Conservation (phyloP, 2,329 filamentous ascomycete species). For the Diaporthe amygdali region DNA sequence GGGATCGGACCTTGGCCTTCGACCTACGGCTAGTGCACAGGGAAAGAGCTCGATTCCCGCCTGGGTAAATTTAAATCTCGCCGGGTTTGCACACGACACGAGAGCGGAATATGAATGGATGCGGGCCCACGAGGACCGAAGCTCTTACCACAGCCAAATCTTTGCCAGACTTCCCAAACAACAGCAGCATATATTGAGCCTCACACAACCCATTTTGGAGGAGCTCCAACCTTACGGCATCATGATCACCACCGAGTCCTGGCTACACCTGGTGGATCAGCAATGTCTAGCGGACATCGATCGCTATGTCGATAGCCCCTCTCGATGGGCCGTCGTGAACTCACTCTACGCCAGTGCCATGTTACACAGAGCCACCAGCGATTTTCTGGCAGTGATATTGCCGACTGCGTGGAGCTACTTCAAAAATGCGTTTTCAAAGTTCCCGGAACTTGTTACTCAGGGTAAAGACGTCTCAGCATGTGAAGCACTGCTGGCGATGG, state of each 20-base stretch:
- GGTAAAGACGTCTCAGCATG: neutral
- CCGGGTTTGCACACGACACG: neutral
- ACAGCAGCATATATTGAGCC: neutral
- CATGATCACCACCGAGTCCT: neutral
- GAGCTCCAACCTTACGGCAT: neutral
- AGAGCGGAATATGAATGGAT: neutral
- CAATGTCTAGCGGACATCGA: neutral
- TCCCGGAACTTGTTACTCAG: neutral
- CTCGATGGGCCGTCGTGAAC: neutral
- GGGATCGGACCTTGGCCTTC: too few species aligned
- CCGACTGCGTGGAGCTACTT: neutral
- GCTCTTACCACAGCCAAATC: neutral
- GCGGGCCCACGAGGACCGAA: neutral
- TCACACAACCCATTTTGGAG: neutral
- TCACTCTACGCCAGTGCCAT: neutral
- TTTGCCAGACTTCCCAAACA: neutral
- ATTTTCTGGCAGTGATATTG: neutral
- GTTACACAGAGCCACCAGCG: neutral
- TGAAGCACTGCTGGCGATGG: neutral
- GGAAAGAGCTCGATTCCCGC: neutral
- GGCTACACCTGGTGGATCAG: neutral
- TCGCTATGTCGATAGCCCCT: neutral
- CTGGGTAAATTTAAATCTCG: neutral
- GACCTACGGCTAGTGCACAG: too few species aligned
- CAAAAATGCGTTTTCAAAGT: neutral